Conservation (phyloP, 306 rosid genomes). For the Cotoneaster glaucophyllus region DNA sequence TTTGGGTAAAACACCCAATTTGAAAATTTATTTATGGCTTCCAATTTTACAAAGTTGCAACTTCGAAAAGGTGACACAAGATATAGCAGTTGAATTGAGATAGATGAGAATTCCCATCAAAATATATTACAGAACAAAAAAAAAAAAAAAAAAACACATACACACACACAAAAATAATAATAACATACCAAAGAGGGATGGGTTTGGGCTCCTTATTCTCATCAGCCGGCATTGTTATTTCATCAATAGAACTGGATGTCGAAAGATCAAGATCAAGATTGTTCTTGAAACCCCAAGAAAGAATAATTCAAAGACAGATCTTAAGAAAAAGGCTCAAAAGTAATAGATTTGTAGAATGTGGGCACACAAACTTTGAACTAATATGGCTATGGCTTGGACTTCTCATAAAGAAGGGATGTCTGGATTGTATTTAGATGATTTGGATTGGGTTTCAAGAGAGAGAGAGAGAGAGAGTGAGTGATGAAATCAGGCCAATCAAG, state of each 20-base stretch:
- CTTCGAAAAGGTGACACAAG: neutral
- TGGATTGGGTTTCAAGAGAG: neutral
- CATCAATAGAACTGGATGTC: neutral
- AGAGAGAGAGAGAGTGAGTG: neutral
- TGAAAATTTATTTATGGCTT: neutral
- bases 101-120: neutral
- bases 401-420: neutral
- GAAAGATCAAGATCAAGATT: neutral
- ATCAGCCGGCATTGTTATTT: neutral
- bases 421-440: neutral
- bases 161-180: no score
- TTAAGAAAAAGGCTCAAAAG: neutral
- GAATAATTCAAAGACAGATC: neutral
- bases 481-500: neutral
- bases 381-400: neutral
- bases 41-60: neutral
- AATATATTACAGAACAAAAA: neutral
- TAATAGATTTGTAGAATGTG: neutral
- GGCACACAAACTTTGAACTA: neutral
- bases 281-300: neutral
- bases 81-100: neutral
- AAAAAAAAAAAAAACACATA: no score
- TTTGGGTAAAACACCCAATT: neutral
- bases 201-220: constrained; percentile 1
- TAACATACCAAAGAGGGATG: constrained; percentile 6